Evolutionary conservation across 306 rosid species (phyloP).

Genomic region (cucumber (Cucumis sativus)): DNA sequence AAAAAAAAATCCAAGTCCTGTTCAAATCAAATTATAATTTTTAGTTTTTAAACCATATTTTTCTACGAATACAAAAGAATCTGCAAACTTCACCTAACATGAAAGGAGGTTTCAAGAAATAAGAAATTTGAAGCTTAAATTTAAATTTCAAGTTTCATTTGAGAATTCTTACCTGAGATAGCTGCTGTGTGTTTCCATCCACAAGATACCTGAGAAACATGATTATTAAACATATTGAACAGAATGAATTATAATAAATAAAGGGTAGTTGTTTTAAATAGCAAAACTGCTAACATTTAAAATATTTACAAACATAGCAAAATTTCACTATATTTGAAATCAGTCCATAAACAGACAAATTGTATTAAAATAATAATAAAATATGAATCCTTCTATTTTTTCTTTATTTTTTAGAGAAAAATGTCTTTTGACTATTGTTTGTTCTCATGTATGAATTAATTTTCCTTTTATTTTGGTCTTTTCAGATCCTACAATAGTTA

Average conservation of each 20-base stretch:
- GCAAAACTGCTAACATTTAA: too few species aligned
- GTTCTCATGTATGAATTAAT: not conserved
- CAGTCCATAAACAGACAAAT: too few species aligned
- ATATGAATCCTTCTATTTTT: not conserved
- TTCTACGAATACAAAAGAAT: not conserved
- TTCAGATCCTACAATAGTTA: not conserved
- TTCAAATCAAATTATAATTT: not conserved
- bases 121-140: not conserved
- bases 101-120: not conserved
- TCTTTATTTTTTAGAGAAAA: too few species aligned
- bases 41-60: not conserved
- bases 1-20: not conserved
- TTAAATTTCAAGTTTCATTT: not conserved
- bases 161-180: slow-evolving; percentile 42
- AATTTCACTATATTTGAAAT: too few species aligned
- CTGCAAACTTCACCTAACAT: not conserved
- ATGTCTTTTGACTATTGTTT: not conserved
- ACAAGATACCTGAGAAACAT: slow-evolving; percentile 57
- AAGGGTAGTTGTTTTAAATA: too few species aligned
- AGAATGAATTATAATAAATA: not conserved
- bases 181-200: slow-evolving; percentile 99
- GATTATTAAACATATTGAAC: slow-evolving; percentile 3
- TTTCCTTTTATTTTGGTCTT: not conserved
- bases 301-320: too few species aligned
- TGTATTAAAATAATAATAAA: too few species aligned